phyloP scores from a whole-genome alignment of 1,139 yeast species.

The Taphrina flavorubra region DNA sequence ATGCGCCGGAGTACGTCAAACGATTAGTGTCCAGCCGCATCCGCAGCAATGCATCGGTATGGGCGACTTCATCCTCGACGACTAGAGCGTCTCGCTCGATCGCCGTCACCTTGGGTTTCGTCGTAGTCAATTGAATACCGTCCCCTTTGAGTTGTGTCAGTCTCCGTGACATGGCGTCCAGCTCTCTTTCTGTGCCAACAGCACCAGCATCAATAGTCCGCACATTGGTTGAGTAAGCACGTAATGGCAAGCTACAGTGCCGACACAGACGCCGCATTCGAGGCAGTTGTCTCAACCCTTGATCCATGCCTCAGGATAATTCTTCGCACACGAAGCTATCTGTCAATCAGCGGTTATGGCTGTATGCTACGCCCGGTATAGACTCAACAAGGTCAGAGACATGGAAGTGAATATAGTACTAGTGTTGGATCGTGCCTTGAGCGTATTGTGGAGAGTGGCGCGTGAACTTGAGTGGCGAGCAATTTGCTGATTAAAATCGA shows the following conservation, averaged over 20 bases:
- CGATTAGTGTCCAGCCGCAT: conserved; percentile 33
- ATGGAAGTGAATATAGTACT: too few relatives aligned
- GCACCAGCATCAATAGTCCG: too few relatives aligned
- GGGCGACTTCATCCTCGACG: conserved; percentile 6
- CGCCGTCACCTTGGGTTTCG: conserved; percentile 6
- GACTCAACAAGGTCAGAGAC: neutral
- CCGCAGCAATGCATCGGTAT: conserved; percentile 25
- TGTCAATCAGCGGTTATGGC: too few relatives aligned
- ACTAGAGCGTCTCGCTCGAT: conserved; percentile 7
- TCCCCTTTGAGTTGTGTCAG: conserved; percentile 15
- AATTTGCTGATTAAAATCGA: neutral
- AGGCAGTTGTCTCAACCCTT: neutral
- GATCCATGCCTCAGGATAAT: neutral
- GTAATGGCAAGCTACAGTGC: neutral
- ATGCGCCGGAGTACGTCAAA: conserved; percentile 31
- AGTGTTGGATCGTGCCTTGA: neutral
- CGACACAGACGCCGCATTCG: neutral
- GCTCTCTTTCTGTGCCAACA: neutral
- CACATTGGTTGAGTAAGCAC: conserved; percentile 1
- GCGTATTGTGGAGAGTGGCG: conserved; percentile 2
- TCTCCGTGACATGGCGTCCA: conserved; percentile 21
- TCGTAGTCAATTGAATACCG: neutral
- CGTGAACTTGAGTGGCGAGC: neutral
- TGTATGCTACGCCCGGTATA: too few relatives aligned
- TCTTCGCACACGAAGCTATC: too few relatives aligned